These are phyloP conservation scores for Isatis tinctoria DNA, from an alignment of 345 rosid species.

Conservation along the genomic window DNA sequence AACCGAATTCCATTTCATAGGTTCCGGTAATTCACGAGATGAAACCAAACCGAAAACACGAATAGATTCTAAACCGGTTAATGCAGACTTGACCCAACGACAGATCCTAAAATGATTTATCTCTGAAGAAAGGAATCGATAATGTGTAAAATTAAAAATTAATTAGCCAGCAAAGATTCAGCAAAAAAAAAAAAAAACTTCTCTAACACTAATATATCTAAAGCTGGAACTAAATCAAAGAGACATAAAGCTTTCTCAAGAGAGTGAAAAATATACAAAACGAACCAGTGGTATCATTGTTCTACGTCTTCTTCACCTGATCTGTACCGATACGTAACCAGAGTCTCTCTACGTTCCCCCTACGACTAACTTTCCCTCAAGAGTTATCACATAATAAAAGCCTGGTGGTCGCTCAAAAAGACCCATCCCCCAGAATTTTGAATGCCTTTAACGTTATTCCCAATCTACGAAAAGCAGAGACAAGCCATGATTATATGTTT, in stretches of 20 bases:
- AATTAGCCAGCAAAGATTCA: background rate
- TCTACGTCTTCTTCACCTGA: slow-evolving; percentile 22
- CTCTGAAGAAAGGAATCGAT: background rate
- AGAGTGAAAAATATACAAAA: slow-evolving; percentile 21
- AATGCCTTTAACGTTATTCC: slow-evolving; percentile 21
- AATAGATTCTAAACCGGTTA: background rate
- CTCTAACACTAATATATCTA: background rate
- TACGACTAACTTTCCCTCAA: slow-evolving; percentile 26
- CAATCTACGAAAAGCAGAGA: slow-evolving; percentile 13
- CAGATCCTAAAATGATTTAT: background rate
- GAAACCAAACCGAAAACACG: background rate
- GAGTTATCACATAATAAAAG: slow-evolving; percentile 29
- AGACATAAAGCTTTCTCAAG: slow-evolving; percentile 14
- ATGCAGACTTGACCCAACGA: background rate
- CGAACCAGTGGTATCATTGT: slow-evolving; percentile 24
- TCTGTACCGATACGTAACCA: slow-evolving; percentile 30
- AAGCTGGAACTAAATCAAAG: slow-evolving; percentile 18
- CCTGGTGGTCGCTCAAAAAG: slow-evolving; percentile 35
- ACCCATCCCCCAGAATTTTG: slow-evolving; percentile 12
- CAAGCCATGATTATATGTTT: background rate
- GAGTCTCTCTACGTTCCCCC: slow-evolving; percentile 27
- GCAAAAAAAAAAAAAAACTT: background rate
- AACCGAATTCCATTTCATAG: background rate
- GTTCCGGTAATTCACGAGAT: background rate
- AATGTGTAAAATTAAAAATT: background rate